These are phyloP conservation scores for Vanilla planifolia DNA, from an alignment of 106 monocot genomes.

Conservation along the genomic window DNA sequence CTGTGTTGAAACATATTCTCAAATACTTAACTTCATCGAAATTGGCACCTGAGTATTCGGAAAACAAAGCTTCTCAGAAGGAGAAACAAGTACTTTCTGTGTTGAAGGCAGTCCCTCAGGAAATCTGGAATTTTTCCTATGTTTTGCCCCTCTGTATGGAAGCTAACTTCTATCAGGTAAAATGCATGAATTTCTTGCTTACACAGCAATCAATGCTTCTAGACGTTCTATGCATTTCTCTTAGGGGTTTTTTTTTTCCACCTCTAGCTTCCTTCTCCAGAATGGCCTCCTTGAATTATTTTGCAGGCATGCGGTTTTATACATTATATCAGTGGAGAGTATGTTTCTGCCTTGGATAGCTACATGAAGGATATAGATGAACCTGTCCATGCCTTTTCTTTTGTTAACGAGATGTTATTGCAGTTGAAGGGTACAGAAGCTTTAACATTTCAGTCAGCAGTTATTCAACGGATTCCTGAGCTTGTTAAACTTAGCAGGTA, in stretches of 20 bases:
- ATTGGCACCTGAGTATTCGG: slow-evolving; percentile 12
- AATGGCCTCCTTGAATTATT: slow-evolving; percentile 9
- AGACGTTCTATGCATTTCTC: background rate
- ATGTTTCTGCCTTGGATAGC: slow-evolving; percentile 74
- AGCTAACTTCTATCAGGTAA: slow-evolving; percentile 81
- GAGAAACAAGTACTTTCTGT: slow-evolving; percentile 68
- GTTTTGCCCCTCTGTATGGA: slow-evolving; percentile 55
- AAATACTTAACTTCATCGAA: slow-evolving; percentile 53
- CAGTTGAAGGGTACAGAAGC: slow-evolving; percentile 33
- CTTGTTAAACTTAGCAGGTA: slow-evolving; percentile 88
- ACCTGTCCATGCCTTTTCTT: slow-evolving; percentile 76
- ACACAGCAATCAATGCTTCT: background rate
- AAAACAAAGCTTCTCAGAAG: slow-evolving; percentile 24
- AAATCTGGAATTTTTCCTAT: slow-evolving; percentile 56
- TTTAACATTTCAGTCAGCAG: slow-evolving; percentile 50
- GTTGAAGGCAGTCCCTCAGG: slow-evolving; percentile 42
- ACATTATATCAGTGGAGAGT: slow-evolving; percentile 40
- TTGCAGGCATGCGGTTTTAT: slow-evolving; percentile 89
- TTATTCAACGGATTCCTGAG: slow-evolving; percentile 56
- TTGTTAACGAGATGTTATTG: slow-evolving; percentile 59
- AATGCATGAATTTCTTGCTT: background rate
- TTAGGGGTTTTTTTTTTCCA: background rate
- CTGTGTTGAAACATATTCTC: slow-evolving; percentile 71
- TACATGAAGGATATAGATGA: slow-evolving; percentile 85
- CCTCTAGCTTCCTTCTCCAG: background rate